phyloP scores from a whole-genome alignment of 73 alveolate genomes.

The Tetrahymena borealis region DNA sequence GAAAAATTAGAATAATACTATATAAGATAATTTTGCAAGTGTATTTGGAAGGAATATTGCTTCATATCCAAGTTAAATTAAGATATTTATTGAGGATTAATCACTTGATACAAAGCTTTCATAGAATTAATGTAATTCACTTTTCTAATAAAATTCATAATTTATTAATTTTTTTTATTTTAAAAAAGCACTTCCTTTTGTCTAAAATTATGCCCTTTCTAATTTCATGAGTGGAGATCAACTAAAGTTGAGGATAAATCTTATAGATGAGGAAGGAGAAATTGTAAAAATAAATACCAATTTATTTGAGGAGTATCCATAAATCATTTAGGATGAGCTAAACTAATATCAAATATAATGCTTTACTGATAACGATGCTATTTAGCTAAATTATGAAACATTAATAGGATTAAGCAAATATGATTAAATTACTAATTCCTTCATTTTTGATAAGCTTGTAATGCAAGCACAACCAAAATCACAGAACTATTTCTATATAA shows the following conservation, averaged over 20 bases:
- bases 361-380: no score
- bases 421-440: background rate
- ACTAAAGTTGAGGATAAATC: background rate
- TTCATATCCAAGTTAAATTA: background rate
- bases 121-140: no score
- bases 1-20: no score
- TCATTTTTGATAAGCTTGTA: background rate
- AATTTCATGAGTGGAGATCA: background rate
- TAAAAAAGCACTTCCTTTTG: no score
- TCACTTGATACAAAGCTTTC: no score
- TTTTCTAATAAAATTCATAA: no score
- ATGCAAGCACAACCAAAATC: background rate
- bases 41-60: background rate
- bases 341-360: no score
- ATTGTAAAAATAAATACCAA: no score
- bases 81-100: no score
- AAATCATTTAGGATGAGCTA: background rate
- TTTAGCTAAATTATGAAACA: background rate
- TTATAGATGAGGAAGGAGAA: background rate
- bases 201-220: no score
- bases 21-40: background rate
- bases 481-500: no score
- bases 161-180: no score
- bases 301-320: background rate
- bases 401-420: background rate